Evolutionary conservation across 306 rosid genomes (phyloP).

Genomic region (Prunus mongolica): DNA sequence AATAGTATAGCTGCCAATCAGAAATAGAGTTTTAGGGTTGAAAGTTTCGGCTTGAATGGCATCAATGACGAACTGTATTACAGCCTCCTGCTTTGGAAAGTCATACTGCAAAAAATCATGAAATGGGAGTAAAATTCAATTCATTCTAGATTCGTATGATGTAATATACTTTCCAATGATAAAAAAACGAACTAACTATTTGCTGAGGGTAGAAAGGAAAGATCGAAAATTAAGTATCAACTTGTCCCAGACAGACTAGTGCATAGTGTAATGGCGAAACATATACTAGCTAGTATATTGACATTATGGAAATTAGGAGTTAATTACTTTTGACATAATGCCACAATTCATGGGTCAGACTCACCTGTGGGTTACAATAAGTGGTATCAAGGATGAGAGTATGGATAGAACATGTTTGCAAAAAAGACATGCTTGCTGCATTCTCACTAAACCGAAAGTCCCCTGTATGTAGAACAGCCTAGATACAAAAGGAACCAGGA

Average conservation of each 20-base stretch:
- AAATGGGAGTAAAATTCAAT: constrained; percentile 12
- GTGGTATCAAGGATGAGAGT: constrained; percentile 90
- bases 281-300: not conserved
- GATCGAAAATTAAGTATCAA: not conserved
- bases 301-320: not conserved
- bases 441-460: constrained; percentile 83
- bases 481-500: constrained; percentile 21
- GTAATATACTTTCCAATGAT: not conserved
- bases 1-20: constrained; percentile 93
- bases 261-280: not conserved
- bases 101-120: constrained; percentile 68
- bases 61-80: constrained; percentile 86
- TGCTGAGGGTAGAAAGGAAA: not conserved
- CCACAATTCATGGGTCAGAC: constrained; percentile 18
- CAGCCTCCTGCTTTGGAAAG: constrained; percentile 94
- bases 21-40: constrained; percentile 83
- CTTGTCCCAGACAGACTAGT: not conserved
- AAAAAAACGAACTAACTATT: not conserved
- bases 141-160: not conserved
- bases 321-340: constrained; percentile 5
- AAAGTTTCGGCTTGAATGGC: constrained; percentile 93
- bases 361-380: constrained; percentile 88
- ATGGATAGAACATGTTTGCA: constrained; percentile 48
- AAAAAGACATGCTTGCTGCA: constrained; percentile 44
- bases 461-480: constrained; percentile 91